A percentile compares a stretch with the other conserved stretches of the same genome.
Evolutionary conservation across 2,329 filamentous ascomycete genomes (phyloP).

Genomic region (Colletotrichum sublineola): DNA sequence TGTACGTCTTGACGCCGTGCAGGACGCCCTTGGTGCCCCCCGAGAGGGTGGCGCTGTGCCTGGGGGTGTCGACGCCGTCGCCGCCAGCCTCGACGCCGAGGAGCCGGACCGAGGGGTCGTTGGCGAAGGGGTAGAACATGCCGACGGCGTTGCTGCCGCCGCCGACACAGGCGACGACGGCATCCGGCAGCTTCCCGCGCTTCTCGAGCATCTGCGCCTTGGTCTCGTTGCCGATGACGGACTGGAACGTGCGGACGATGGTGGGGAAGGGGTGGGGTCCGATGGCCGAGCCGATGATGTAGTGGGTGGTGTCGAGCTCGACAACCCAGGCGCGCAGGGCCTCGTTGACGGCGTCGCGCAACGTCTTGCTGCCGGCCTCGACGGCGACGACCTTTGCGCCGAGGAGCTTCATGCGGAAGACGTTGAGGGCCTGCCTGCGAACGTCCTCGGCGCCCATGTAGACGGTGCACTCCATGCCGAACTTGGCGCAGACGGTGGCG

Average conservation of each 20-base stretch:
- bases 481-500: constrained; percentile 97
- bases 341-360: constrained; percentile 94
- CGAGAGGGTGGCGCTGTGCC: constrained; percentile 89
- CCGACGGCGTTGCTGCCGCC: constrained; percentile 95
- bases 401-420: constrained; percentile 97
- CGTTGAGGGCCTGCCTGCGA: constrained; percentile 93
- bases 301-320: constrained; percentile 93
- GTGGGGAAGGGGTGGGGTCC: constrained; percentile 98
- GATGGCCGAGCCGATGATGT: constrained; percentile 97
- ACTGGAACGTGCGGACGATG: constrained; percentile 97
- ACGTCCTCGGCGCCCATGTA: constrained; percentile 99
- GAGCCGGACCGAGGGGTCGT: constrained; percentile 86
- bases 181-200: constrained; percentile 91
- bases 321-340: constrained; percentile 95
- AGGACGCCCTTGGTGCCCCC: constrained; percentile 92
- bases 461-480: constrained; percentile 97
- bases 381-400: constrained; percentile 94
- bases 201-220: constrained; percentile 90
- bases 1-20: constrained; percentile 95
- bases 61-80: constrained; percentile 86
- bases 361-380: constrained; percentile 86
- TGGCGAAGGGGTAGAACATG: constrained; percentile 98
- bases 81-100: constrained; percentile 96
- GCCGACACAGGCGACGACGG: constrained; percentile 95
- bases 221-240: constrained; percentile 94